Base-by-base conservation (phyloP, 805 yeast species). In the Isabelozyma pseudorhagii region DNA sequence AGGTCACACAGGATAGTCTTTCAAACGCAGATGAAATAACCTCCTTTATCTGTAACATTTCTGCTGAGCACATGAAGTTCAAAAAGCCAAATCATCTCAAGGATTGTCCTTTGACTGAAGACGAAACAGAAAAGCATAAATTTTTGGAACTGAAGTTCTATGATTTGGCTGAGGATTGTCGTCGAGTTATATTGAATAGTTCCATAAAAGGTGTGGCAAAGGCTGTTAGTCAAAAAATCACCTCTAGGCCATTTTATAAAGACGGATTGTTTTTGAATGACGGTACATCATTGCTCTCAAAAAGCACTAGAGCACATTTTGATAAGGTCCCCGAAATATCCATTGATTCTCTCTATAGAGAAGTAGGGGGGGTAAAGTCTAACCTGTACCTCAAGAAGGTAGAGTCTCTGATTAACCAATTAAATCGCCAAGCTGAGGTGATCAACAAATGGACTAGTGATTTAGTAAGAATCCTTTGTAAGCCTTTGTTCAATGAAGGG, bases 371-470 rank as follows among this genome's bases (percentile, higher is more conserved):
- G 1, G 54, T 62, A 48, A 60, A 52, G 42, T 52, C 58, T 25
- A 55, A 60, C 31, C 52, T 58, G n/a, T 50, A 60, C 14, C 46
- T 63, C 6, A 63, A 55, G 8, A 62, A 59, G 42, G 56, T 69
- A 8, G 48, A 47, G 4, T 41, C 40, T 5, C 29, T 71, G 5
- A 49, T 58, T 1, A 42, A 40, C 1, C 72, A 76, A 45, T 63
- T 87, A 46, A 82, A 86, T 54, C 42, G 44, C 0, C 92, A 86
- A 51, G 76, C 84, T 0, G 59, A 60, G 4, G 57, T 74, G 3
- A 67, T 86, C 14, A 84, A 84, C 55, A 57, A 60, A 5, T 82
- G 87, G 85, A 61, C 82, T 50, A 59, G 59, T 0, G 69, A 75
- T 13, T 62, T 85, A 46, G 57, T 67, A 4, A 55, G 54, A 2